A percentile compares a stretch with the other conserved stretches of the same genome.
Evolutionary conservation across 2,329 filamentous ascomycete species (phyloP).

Genomic region (Shiraia bambusicola): DNA sequence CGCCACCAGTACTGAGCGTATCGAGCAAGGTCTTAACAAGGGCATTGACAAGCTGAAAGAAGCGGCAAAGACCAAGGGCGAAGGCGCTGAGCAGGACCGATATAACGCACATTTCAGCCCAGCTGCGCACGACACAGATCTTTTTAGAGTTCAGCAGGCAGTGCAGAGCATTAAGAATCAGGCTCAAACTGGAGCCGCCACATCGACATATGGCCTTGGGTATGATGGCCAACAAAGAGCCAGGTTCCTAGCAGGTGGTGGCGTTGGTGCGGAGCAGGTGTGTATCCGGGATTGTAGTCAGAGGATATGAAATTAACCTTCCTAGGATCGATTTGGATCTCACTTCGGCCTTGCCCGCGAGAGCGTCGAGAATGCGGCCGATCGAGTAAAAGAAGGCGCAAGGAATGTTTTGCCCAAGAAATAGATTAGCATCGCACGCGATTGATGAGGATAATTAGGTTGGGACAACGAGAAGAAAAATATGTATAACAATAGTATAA

Average conservation of each 20-base stretch:
- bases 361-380: slow-evolving; percentile 25
- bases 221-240: slow-evolving; percentile 35
- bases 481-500: slow-evolving; percentile 5
- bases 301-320: slow-evolving; percentile 5
- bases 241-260: slow-evolving; percentile 27
- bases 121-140: slow-evolving; percentile 20
- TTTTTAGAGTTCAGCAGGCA: slow-evolving; percentile 27
- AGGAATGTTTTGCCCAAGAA: slow-evolving; percentile 23
- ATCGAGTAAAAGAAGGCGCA: slow-evolving; percentile 30
- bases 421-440: slow-evolving; percentile 4
- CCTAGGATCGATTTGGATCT: slow-evolving; percentile 32
- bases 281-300: neutral
- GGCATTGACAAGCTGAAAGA: slow-evolving; percentile 22
- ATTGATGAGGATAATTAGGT: neutral
- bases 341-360: slow-evolving; percentile 30
- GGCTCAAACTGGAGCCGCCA: slow-evolving; percentile 26
- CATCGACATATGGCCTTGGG: slow-evolving; percentile 27
- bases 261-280: slow-evolving; percentile 40
- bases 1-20: slow-evolving; percentile 20
- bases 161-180: slow-evolving; percentile 24
- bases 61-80: slow-evolving; percentile 14
- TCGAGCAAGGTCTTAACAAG: slow-evolving; percentile 22
- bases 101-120: slow-evolving; percentile 29
- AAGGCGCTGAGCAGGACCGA: slow-evolving; percentile 29
- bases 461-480: neutral